phyloP scores from a whole-genome alignment of 169 alveolate genomes.

The Miamiensis avidus region DNA sequence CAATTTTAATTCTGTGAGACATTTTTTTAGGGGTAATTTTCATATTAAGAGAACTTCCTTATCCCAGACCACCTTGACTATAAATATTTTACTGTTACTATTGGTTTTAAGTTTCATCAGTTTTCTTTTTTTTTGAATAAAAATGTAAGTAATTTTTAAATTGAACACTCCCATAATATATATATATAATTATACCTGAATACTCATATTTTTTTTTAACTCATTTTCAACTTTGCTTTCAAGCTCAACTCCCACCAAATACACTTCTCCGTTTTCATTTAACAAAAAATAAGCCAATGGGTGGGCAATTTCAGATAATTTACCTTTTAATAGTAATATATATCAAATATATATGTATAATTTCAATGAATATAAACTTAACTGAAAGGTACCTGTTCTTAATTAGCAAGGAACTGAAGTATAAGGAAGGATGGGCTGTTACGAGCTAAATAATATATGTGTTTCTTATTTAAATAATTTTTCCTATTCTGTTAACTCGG shows the following conservation, averaged over 20 bases:
- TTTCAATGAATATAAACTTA: neutral
- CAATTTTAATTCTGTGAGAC: conserved; percentile 29
- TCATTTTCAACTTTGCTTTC: conserved; percentile 23
- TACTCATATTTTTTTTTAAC: conserved; percentile 18
- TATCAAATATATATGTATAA: neutral
- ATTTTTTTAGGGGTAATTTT: conserved; percentile 19
- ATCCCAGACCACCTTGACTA: neutral
- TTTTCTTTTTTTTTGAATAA: too few species aligned
- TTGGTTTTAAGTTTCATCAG: too few species aligned
- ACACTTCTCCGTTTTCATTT: conserved; percentile 33
- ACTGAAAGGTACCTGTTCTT: conserved; percentile 10
- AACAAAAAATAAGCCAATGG: conserved; percentile 30
- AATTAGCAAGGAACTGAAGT: conserved; percentile 30
- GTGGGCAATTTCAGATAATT: conserved; percentile 24
- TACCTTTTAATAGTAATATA: neutral
- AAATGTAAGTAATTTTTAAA: neutral
- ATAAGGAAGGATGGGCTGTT: conserved; percentile 42
- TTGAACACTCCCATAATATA: conserved; percentile 12
- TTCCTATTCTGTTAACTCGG: conserved; percentile 28
- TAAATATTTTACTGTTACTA: too few species aligned
- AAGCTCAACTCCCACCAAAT: conserved; percentile 27
- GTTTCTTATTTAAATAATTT: neutral
- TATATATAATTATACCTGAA: too few species aligned
- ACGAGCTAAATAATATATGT: conserved; percentile 10
- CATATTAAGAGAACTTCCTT: conserved; percentile 8